Base-by-base conservation (phyloP, 169 alveolate species). In the Eimeria acervulina region DNA sequence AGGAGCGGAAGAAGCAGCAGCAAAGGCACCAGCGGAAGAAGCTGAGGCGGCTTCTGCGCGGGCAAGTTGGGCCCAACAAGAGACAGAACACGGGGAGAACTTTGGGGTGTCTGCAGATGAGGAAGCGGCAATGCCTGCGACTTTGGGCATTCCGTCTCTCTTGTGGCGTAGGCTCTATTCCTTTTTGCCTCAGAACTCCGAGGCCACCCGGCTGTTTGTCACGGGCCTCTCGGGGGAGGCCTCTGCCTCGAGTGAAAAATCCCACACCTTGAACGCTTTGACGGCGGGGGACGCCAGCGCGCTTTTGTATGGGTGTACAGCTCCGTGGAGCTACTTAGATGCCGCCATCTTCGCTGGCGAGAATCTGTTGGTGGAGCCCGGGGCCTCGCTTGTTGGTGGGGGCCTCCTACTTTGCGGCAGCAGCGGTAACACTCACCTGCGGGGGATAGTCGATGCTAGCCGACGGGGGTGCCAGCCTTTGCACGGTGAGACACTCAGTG, bases 361-460 rank as follows among this genome's bases (percentile, higher is more conserved):
- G n/a, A 42, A 72, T 36, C 72, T 81, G 12, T 15, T 81, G 44
- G 31, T 81, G 7, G 90, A 81, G 40, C 17, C 90, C 26, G 90
- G 90, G 90, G 90, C 90, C 40, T 81, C 90, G 40, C 90, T 81
- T 44, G 44, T 81, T 12, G 90, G 90, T 70, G 90, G 90, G 42
- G 70, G 33, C 42, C 90, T 81, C 47, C 52, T 81, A 23, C 72
- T 81, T 1, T 81, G 90, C 31, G 90, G 90, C 17, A 42, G 68
- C 33, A 70, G 70, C 4, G 90, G 90, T 38, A 44, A 81, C 31
- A 51, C 70, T 7, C 51, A 44, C 72, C 90, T 81, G 66, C 31
- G 52, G 90, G 90, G 90, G 3, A 47, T n/a, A 28, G 70, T 81
- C 36, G 90, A 81, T 28, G 90, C 90, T 15, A 81, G 90, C 44